Evolutionary conservation across 352 stramenopile species (phyloP), one percentile per base, ranked within the genome.

Genomic region (Phytophthora melonis): DNA sequence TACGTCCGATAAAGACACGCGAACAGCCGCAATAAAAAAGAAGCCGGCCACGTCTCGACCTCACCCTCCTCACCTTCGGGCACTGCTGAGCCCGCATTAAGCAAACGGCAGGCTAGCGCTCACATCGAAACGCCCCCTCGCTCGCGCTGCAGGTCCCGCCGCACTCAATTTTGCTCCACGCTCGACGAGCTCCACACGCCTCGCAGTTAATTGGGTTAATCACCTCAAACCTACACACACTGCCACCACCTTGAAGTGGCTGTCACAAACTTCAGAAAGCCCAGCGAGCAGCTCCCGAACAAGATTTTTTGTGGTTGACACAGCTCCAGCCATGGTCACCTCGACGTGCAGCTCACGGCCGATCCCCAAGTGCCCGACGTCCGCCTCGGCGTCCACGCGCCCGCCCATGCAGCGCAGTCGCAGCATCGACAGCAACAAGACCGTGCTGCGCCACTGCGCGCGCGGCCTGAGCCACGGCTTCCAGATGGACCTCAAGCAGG

Each of bases 401-500:
- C 60, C 65, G 27, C 69, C 74, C n/a, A 58, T 78, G 52, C 61
- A 66, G 36, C 64, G 64, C 57, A 75, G 62, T 32, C 16, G 47
- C 14, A 71, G 58, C 43, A 67, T 74, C 43, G 68, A 70, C 63
- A 71, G 39, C 21, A 52, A 64, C 47, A 25, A 62, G 34, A 34
- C 47, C 23, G 49, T 13, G 27, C 32, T 41, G 18, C 41, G 18
- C 19, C 62, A 30, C 34, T 64, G 49, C 36, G 16, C 54, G 10
- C 55, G 27, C 39, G 64, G 70, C 5, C 59, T 81, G 0, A 75
- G 59, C 16, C 75, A 81, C 55, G 75, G 75, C 8, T 52, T 79
- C 5, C 70, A 77, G 47, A 77, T 79, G 75, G 67, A 79, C 45
- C 39, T 81, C 5, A 53, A 76, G n/a, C 66, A 79, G 19, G 75